These are phyloP conservation scores for Xylaria sp. DNA, from an alignment of 495 filamentous ascomycete species.

Conservation along the genomic window DNA sequence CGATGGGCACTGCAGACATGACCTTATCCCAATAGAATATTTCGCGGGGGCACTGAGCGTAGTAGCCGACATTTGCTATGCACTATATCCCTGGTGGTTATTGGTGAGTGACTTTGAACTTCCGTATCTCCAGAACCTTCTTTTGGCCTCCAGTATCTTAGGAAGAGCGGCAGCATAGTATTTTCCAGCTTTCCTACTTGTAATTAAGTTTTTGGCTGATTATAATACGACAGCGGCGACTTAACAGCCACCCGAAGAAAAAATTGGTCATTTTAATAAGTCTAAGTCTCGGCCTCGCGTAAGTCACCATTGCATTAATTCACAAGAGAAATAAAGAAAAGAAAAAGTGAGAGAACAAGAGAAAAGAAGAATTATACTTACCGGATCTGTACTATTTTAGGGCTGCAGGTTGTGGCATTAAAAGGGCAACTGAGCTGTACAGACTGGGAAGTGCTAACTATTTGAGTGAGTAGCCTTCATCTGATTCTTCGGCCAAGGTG, in stretches of 20 bases:
- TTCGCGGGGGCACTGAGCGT: slow-evolving; percentile 4
- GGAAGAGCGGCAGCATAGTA: not conserved
- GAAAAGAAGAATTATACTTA: not conserved
- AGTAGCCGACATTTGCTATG: slow-evolving; percentile 5
- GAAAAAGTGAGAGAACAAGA: not conserved
- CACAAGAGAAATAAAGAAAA: not conserved
- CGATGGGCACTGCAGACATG: not conserved
- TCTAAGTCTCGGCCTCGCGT: slow-evolving; percentile 12
- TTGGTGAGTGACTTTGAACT: not conserved
- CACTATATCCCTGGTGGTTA: slow-evolving; percentile 13
- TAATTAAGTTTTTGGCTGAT: not conserved
- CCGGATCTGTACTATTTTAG: not conserved
- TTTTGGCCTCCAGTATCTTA: not conserved
- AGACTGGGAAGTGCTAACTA: slow-evolving; percentile 3
- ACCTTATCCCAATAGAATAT: not conserved
- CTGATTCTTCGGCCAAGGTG: not conserved
- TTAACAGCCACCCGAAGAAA: not conserved
- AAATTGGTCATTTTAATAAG: not conserved
- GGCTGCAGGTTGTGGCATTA: not conserved
- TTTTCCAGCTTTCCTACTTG: not conserved
- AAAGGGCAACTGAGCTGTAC: not conserved
- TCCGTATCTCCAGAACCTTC: not conserved
- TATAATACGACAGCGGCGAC: not conserved
- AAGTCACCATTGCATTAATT: not conserved
- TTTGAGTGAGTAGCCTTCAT: slow-evolving; percentile 1